Evolutionary conservation across 2,329 filamentous ascomycete species (phyloP), one percentile per base, ranked within the genome.

Genomic region (Paraphaeosphaeria sporulosa): DNA sequence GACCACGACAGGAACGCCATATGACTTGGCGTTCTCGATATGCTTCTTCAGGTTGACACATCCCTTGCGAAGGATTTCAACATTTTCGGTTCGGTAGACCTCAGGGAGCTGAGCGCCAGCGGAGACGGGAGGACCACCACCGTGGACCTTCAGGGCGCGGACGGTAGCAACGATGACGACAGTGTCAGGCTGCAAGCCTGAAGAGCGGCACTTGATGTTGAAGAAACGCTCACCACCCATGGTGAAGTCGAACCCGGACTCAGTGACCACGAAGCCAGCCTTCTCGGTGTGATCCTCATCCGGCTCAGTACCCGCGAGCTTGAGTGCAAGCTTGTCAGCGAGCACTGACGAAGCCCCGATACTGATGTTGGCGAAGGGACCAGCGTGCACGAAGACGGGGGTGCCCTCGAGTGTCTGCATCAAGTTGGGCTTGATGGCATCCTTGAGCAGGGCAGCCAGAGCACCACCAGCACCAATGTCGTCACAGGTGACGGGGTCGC

Each of bases 141-240:
- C 95, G 79, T 99, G 95, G 4, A 97, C 94, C 85, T 99, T 99
- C 65, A 99, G 85, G 7, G 95, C 95, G 68, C 95, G 90, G 48
- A 99, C 92, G 2, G 95, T 99, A 25, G 95, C 94, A 40, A 99
- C 95, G 60, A 99, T 89, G 47, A 99, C 93, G 7, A 97, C 94
- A 1, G 93, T 92, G 73, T 99, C 95, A 1, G 95, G 95, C 2
- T 93, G 88, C 48, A 99, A 89, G 25, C 94, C 94, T 6, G 94
- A 97, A 10, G 93, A 91, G 62, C 95, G 91, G 83, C 95, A 98
- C 86, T 99, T 99, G 85, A 99, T 98, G 84, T 99, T 98, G 88
- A 99, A 98, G 86, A 99, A 99, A 55, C 95, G 91, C 85, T 99
- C 95, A 64, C 95, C 95, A 66, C 95, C 95, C 95, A 99, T 99